Conservation (phyloP, 2,329 filamentous ascomycete species). For the Penicillium psychrosexuale region DNA sequence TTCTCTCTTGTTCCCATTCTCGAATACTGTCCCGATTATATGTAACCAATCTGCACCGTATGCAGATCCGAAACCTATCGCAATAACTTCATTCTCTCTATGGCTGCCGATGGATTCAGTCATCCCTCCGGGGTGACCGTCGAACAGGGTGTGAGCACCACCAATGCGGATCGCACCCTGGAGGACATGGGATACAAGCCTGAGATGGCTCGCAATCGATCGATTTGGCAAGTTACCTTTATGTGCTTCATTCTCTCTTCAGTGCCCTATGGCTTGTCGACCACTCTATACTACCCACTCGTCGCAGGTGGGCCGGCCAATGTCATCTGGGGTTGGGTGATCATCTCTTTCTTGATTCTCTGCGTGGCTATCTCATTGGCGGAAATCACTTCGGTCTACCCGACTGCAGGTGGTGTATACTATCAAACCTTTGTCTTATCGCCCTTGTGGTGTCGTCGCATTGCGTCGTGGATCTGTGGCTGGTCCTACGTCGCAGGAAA, state of each 20-base stretch:
- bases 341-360: slow-evolving; percentile 61
- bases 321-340: slow-evolving; percentile 66
- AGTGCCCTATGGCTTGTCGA: slow-evolving; percentile 62
- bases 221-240: slow-evolving; percentile 31
- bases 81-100: slow-evolving; percentile 2
- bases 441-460: slow-evolving; percentile 60
- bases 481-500: slow-evolving; percentile 76
- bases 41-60: neutral
- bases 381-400: slow-evolving; percentile 66
- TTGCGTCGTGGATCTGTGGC: slow-evolving; percentile 65
- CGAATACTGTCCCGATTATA: neutral
- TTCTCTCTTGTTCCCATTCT: neutral
- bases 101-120: slow-evolving; percentile 12
- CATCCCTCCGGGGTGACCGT: slow-evolving; percentile 15
- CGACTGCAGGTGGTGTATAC: slow-evolving; percentile 66
- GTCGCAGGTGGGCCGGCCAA: slow-evolving; percentile 67
- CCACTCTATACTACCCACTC: slow-evolving; percentile 66
- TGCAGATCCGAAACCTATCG: neutral
- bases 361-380: slow-evolving; percentile 63
- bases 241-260: slow-evolving; percentile 66
- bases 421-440: slow-evolving; percentile 66
- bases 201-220: slow-evolving; percentile 60
- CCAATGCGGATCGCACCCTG: slow-evolving; percentile 19
- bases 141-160: slow-evolving; percentile 9
- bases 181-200: slow-evolving; percentile 59